A percentile compares a stretch with the other conserved stretches of the same genome.
Conservation (phyloP, 2,329 filamentous ascomycete genomes). For the Beauveria rudraprayagi region DNA sequence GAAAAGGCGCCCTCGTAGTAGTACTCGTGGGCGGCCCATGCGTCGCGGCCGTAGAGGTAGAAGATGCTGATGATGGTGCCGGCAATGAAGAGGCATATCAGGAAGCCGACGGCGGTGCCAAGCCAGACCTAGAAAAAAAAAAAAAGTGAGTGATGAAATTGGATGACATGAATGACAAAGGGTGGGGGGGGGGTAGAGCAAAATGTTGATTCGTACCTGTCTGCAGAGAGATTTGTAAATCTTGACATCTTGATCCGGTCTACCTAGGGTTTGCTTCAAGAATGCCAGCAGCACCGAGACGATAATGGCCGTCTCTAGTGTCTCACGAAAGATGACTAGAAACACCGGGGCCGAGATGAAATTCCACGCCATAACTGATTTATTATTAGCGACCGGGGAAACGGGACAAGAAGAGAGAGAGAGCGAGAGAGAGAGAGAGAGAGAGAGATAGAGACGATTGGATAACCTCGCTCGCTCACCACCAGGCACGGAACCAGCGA, state of each 20-base stretch:
- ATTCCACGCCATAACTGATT: slow-evolving; percentile 47
- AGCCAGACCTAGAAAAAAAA: slow-evolving; percentile 42
- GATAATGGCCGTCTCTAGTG: slow-evolving; percentile 74
- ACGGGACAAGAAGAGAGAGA: no score
- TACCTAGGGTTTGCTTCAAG: slow-evolving; percentile 68
- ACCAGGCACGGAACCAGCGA: background rate
- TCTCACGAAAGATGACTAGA: slow-evolving; percentile 84
- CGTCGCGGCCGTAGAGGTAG: slow-evolving; percentile 57
- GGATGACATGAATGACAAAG: no score
- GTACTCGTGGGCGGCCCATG: slow-evolving; percentile 61
- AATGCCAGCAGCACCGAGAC: slow-evolving; percentile 79
- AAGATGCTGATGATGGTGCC: slow-evolving; percentile 64
- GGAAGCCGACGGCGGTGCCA: slow-evolving; percentile 54
- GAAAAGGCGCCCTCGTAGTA: slow-evolving; percentile 77
- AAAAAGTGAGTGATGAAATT: background rate
- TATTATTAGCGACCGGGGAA: background rate
- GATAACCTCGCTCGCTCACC: background rate
- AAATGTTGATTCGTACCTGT: slow-evolving; percentile 40
- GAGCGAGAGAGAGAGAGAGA: no score
- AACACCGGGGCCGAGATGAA: slow-evolving; percentile 77
- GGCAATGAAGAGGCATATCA: slow-evolving; percentile 58
- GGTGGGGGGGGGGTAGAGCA: no score
- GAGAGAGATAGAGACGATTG: no score
- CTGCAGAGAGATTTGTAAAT: slow-evolving; percentile 60
- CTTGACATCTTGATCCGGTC: slow-evolving; percentile 49